Evolutionary conservation across 129 eudicot species (phyloP).

Genomic region (Oenanthe sinensis): DNA sequence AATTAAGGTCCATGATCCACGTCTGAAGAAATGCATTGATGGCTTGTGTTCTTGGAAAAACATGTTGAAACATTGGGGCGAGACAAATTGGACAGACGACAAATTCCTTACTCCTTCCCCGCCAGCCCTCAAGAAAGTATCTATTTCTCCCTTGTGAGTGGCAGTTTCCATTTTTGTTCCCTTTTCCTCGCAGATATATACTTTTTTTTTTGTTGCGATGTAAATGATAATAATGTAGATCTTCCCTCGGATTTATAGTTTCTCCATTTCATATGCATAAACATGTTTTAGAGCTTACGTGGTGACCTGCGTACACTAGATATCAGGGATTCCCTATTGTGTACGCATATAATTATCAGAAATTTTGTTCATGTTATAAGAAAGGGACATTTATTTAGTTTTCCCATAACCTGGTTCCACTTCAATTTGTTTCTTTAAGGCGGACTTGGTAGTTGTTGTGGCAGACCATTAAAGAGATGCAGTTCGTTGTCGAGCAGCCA

Average conservation of each 20-base stretch:
- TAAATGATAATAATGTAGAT: conserved; percentile 9
- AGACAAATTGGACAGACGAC: conserved; percentile 43
- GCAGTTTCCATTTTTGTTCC: neutral
- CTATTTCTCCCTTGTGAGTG: conserved; percentile 17
- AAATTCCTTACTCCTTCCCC: conserved; percentile 21
- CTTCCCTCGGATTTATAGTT: neutral
- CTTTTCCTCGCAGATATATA: neutral
- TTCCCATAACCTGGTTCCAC: neutral
- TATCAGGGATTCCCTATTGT: neutral
- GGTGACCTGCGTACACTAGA: neutral
- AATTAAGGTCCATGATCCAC: conserved; percentile 19
- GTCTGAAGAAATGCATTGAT: conserved; percentile 42
- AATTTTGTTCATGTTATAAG: neutral
- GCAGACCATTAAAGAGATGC: neutral
- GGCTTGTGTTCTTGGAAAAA: conserved; percentile 40
- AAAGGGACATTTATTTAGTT: neutral
- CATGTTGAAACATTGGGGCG: conserved; percentile 56
- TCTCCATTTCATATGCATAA: neutral
- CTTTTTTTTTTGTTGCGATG: neutral
- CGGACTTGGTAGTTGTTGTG: neutral
- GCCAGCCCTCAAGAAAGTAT: conserved; percentile 14
- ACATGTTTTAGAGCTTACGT: neutral
- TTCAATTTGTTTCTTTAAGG: neutral
- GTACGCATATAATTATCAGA: neutral
- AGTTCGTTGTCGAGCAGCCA: too few relatives aligned